These are phyloP conservation scores for Anacardium occidentale DNA, from an alignment of 345 rosid genomes.

Conservation along the genomic window DNA sequence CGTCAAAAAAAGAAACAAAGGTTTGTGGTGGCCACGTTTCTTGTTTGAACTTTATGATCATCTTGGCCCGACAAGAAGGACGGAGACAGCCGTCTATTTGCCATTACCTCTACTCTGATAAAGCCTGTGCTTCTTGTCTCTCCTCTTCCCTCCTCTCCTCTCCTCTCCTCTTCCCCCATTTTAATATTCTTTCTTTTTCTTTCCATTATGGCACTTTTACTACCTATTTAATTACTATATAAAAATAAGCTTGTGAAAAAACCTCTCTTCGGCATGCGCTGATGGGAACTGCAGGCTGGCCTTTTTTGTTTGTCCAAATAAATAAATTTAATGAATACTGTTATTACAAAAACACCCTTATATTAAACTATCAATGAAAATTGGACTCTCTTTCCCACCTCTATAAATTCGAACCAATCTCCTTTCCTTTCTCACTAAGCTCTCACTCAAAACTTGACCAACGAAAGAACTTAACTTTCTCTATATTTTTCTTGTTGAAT, in stretches of 20 bases:
- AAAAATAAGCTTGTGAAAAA: no score
- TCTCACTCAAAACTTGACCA: slow-evolving; percentile 5
- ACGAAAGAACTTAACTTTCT: background rate
- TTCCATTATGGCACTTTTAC: background rate
- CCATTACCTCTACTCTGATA: slow-evolving; percentile 41
- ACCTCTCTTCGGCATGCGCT: no score
- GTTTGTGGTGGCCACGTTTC: slow-evolving; percentile 26
- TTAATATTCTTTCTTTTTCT: background rate
- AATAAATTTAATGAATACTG: no score
- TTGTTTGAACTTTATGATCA: background rate
- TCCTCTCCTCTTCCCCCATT: no score
- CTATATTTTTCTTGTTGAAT: background rate
- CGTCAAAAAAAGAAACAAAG: slow-evolving; percentile 22
- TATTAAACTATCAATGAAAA: background rate
- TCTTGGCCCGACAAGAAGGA: slow-evolving; percentile 52
- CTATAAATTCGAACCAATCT: slow-evolving; percentile 47
- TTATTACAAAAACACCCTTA: background rate
- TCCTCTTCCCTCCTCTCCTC: no score
- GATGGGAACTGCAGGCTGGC: no score
- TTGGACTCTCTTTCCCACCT: slow-evolving; percentile 5
- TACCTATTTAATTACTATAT: no score
- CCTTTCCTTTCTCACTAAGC: slow-evolving; percentile 23
- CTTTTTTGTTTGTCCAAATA: no score
- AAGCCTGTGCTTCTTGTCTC: slow-evolving; percentile 40
- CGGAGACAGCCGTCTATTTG: slow-evolving; percentile 59